Percentiles rank a stretch among this genome's conserved stretches.
These are phyloP conservation scores for Notholithocarpus densiflorus DNA, from an alignment of 306 rosid species.

Conservation along the genomic window DNA sequence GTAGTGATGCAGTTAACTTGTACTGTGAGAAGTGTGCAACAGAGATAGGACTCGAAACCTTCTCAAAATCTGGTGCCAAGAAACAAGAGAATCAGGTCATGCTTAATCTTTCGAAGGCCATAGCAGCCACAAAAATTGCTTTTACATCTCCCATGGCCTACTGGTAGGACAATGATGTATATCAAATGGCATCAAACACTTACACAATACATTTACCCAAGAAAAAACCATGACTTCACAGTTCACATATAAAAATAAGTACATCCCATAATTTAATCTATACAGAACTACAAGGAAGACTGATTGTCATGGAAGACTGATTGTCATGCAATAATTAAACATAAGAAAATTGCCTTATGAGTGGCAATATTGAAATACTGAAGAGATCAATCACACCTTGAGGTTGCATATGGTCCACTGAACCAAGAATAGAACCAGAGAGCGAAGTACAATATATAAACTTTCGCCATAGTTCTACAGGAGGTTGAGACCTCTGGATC, in stretches of 20 bases:
- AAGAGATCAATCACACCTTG: conserved; percentile 61
- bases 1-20: conserved; percentile 60
- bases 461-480: conserved; percentile 91
- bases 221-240: too few relatives aligned
- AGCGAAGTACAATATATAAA: conserved; percentile 90
- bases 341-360: not conserved
- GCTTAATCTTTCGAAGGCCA: conserved; percentile 5
- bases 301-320: too few relatives aligned
- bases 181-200: too few relatives aligned
- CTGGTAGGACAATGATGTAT: too few relatives aligned
- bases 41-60: conserved; percentile 75
- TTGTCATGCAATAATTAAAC: too few relatives aligned
- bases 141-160: too few relatives aligned
- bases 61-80: conserved; percentile 70
- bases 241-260: too few relatives aligned
- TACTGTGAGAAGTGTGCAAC: conserved; percentile 91
- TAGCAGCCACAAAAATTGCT: too few relatives aligned
- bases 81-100: conserved; percentile 31
- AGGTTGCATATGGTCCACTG: conserved; percentile 93
- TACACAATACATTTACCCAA: too few relatives aligned
- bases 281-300: too few relatives aligned
- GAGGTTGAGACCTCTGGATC: conserved; percentile 86
- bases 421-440: conserved; percentile 79
- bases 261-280: too few relatives aligned
- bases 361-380: not conserved